Conservation (phyloP, 257 asterid genomes). For the Solanum chmielewskii region DNA sequence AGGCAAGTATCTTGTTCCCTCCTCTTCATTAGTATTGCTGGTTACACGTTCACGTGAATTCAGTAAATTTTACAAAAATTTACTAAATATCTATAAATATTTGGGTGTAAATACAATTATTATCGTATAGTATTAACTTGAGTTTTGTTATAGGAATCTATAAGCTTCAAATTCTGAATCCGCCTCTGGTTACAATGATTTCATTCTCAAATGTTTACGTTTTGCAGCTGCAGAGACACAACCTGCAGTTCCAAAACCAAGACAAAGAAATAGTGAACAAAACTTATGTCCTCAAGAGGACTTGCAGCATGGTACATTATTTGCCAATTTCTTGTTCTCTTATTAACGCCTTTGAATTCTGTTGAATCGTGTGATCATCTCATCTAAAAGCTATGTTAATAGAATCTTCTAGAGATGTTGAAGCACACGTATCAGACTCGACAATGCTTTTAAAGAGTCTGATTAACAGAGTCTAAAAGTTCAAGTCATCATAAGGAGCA, state of each 20-base stretch:
- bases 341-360: background rate
- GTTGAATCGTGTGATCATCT: background rate
- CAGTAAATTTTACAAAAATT: background rate
- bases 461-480: background rate
- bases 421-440: too few species aligned
- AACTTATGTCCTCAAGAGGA: conserved; percentile 12
- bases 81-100: background rate
- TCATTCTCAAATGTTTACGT: background rate
- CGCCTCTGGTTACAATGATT: background rate
- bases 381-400: background rate
- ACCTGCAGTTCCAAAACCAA: background rate
- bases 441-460: background rate
- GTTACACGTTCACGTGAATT: background rate
- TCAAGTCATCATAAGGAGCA: background rate
- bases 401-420: background rate
- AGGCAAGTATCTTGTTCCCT: conserved; percentile 26
- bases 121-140: background rate
- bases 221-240: conserved; percentile 12
- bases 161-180: background rate
- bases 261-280: background rate
- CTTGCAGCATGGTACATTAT: conserved; percentile 22
- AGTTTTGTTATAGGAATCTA: background rate
- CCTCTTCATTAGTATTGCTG: background rate
- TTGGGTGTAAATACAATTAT: background rate
- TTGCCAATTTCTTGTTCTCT: background rate